These are phyloP conservation scores for Hippophae rhamnoides DNA, from an alignment of 306 rosid genomes.

Conservation along the genomic window DNA sequence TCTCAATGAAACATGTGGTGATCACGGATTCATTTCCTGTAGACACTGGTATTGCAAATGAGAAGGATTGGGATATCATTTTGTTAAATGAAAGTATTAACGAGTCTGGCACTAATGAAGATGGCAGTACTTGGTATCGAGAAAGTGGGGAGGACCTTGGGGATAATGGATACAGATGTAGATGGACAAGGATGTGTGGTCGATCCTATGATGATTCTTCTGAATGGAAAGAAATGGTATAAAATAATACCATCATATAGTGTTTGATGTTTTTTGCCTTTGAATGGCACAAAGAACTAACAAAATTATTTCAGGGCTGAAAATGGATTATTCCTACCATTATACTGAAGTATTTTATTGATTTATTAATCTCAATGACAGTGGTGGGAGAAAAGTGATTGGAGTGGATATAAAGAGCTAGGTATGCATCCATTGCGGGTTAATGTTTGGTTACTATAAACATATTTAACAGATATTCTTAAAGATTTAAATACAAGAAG, in stretches of 20 bases:
- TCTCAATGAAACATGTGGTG: conserved; percentile 15
- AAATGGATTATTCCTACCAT: too few relatives aligned
- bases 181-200: conserved; percentile 99
- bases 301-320: too few relatives aligned
- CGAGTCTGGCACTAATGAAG: conserved; percentile 90
- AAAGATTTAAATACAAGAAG: too few relatives aligned
- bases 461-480: too few relatives aligned
- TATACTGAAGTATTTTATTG: conserved; percentile 55
- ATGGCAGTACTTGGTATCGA: conserved; percentile 86
- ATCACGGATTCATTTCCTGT: conserved; percentile 20
- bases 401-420: conserved; percentile 99
- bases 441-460: too few relatives aligned
- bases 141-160: conserved; percentile 84
- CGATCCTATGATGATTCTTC: conserved; percentile 61
- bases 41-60: conserved; percentile 95
- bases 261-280: not conserved
- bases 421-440: conserved; percentile 40
- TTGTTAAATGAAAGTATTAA: conserved; percentile 60
- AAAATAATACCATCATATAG: not conserved
- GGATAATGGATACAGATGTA: conserved; percentile 86
- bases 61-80: conserved; percentile 96
- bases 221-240: conserved; percentile 95
- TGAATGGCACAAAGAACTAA: not conserved
- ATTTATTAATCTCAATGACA: conserved; percentile 95
- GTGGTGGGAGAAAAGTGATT: conserved; percentile 99